Conservation (phyloP, 768 basidiomycete species). For the Leucosporidium yakuticum region DNA sequence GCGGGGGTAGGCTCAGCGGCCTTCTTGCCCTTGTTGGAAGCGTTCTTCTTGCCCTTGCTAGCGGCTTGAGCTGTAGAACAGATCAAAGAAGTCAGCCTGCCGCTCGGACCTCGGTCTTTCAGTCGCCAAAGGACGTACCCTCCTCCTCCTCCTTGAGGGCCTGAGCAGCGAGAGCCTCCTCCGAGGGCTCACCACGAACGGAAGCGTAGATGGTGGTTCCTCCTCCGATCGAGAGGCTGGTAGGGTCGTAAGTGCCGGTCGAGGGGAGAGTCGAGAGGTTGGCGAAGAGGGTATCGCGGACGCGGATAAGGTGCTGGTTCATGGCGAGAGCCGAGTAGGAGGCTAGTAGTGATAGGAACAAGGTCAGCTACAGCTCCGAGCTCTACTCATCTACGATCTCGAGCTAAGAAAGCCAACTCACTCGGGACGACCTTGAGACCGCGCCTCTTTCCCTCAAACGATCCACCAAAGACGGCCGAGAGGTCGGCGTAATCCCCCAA, state of each 20-base stretch:
- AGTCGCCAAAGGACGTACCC: slow-evolving; percentile 13
- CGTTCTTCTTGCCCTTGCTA: slow-evolving; percentile 22
- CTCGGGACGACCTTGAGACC: slow-evolving; percentile 46
- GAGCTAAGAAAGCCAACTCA: slow-evolving; percentile 34
- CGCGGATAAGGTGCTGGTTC: slow-evolving; percentile 45
- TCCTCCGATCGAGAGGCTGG: slow-evolving; percentile 26
- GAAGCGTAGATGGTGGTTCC: slow-evolving; percentile 30
- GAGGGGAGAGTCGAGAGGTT: slow-evolving; percentile 28
- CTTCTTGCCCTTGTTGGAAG: slow-evolving; percentile 42
- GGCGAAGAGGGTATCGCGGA: slow-evolving; percentile 43
- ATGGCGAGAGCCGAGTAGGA: slow-evolving; percentile 46
- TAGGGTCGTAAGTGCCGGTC: slow-evolving; percentile 36
- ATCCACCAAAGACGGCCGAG: slow-evolving; percentile 44
- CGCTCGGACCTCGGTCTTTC: background rate
- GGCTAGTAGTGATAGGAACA: slow-evolving; percentile 33
- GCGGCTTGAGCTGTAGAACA: background rate
- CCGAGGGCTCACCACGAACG: slow-evolving; percentile 4
- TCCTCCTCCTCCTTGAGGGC: slow-evolving; percentile 37
- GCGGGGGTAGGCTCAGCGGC: slow-evolving; percentile 24
- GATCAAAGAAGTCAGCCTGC: background rate
- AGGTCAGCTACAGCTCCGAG: background rate
- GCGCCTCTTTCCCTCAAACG: slow-evolving; percentile 36
- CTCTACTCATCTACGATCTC: background rate
- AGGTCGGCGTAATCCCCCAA: slow-evolving; percentile 47
- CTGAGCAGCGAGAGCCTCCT: slow-evolving; percentile 21